phyloP scores from a whole-genome alignment of 306 rosid species.

The Inga laurina region DNA sequence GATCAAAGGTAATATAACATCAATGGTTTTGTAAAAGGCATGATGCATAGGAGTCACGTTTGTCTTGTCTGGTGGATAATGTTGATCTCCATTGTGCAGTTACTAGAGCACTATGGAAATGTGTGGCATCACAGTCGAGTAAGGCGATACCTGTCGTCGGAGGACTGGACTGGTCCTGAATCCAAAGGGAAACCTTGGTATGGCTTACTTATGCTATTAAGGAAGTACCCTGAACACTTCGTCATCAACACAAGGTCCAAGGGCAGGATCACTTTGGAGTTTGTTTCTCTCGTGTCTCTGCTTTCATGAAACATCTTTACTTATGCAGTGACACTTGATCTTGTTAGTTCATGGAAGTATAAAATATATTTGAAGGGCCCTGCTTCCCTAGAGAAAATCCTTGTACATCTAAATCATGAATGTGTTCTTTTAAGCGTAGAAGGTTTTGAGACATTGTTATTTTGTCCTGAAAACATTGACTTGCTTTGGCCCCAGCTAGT shows the following conservation, averaged over 20 bases:
- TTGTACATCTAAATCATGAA: not conserved
- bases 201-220: constrained; percentile 86
- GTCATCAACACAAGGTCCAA: constrained; percentile 98
- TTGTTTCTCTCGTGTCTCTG: constrained; percentile 93
- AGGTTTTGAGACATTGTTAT: not conserved
- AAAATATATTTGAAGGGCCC: constrained; percentile 12
- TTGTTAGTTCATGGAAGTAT: constrained; percentile 9
- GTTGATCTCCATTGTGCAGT: constrained; percentile 42
- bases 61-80: constrained; percentile 7
- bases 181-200: constrained; percentile 98
- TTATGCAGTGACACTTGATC: constrained; percentile 10
- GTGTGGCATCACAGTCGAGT: constrained; percentile 92
- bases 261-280: constrained; percentile 79
- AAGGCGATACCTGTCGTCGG: constrained; percentile 84
- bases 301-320: constrained; percentile 49
- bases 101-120: constrained; percentile 72
- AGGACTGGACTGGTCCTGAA: constrained; percentile 87
- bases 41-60: not conserved
- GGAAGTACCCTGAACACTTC: constrained; percentile 98
- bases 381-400: not conserved
- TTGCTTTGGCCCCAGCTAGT: not conserved
- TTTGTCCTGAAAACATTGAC: not conserved
- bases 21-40: constrained; percentile 15
- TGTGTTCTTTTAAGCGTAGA: not conserved
- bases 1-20: not conserved